Evolutionary conservation across 164 flowering plant species (phyloP).

Genomic region (Cinnamomum micranthum): DNA sequence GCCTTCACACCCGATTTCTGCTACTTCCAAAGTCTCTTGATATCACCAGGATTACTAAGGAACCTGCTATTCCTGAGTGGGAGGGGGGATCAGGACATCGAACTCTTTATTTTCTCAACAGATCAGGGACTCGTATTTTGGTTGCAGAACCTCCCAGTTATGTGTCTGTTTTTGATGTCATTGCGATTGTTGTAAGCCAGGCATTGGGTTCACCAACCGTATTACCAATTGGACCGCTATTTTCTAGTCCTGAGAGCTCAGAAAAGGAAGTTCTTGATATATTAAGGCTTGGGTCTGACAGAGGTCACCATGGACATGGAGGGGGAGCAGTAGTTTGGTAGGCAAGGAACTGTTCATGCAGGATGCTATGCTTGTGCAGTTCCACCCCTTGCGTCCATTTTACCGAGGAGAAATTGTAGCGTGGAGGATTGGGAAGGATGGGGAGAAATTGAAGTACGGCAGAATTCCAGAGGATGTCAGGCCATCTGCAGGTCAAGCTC

Average conservation of each 20-base stretch:
- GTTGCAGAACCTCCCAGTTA: constrained; percentile 84
- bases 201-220: constrained; percentile 56
- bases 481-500: constrained; percentile 91
- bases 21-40: constrained; percentile 66
- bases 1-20: constrained; percentile 66
- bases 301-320: constrained; percentile 24
- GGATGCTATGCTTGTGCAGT: constrained; percentile 82
- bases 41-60: constrained; percentile 54
- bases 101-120: constrained; percentile 62
- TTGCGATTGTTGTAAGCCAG: constrained; percentile 70
- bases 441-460: constrained; percentile 90
- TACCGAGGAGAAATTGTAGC: constrained; percentile 93
- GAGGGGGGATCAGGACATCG: constrained; percentile 43
- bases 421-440: constrained; percentile 68
- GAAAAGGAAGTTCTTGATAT: constrained; percentile 49
- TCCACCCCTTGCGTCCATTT: constrained; percentile 93
- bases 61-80: constrained; percentile 64
- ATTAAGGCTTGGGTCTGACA: constrained; percentile 55
- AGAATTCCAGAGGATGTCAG: constrained; percentile 83
- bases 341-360: constrained; percentile 79
- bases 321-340: constrained; percentile 32
- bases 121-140: constrained; percentile 35
- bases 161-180: constrained; percentile 63
- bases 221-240: constrained; percentile 68
- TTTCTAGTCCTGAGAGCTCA: constrained; percentile 61